These are phyloP conservation scores for Aspergillus haitiensis DNA, from an alignment of 495 filamentous ascomycete genomes.

Conservation along the genomic window DNA sequence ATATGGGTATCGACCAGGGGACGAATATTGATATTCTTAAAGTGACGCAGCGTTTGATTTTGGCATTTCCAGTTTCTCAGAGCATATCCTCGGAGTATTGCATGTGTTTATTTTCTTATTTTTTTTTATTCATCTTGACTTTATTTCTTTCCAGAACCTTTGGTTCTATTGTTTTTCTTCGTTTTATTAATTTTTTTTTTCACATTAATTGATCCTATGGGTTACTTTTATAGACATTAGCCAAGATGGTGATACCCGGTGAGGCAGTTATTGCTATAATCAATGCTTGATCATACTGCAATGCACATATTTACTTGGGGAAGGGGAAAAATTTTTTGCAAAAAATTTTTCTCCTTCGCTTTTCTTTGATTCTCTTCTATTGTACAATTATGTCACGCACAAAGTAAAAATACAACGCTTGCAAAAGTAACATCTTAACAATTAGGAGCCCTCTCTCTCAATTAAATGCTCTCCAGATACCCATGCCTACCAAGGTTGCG, in stretches of 20 bases:
- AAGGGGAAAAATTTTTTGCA: too few species aligned
- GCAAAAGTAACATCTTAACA: neutral
- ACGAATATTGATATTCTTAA: constrained; percentile 42
- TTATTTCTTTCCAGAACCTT: constrained; percentile 9
- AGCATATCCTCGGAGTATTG: constrained; percentile 48
- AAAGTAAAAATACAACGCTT: constrained; percentile 8
- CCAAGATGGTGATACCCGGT: constrained; percentile 44
- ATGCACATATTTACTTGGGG: constrained; percentile 9
- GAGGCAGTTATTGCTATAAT: constrained; percentile 36
- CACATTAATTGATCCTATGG: constrained; percentile 5
- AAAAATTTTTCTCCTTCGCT: neutral
- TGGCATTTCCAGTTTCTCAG: constrained; percentile 31
- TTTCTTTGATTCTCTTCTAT: neutral
- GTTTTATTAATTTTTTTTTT: constrained; percentile 14
- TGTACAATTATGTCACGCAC: neutral
- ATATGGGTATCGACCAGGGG: constrained; percentile 39
- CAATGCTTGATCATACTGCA: constrained; percentile 26
- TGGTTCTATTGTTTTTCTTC: constrained; percentile 15
- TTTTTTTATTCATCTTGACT: constrained; percentile 19
- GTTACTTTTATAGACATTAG: constrained; percentile 46
- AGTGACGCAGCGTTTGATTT: constrained; percentile 39
- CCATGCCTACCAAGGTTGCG: constrained; percentile 66
- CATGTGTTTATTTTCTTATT: constrained; percentile 31
- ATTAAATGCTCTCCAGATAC: constrained; percentile 58
- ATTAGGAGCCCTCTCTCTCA: constrained; percentile 28